A percentile compares a stretch with the other conserved stretches of the same genome.
These are phyloP conservation scores for Hypseocharis bilobata DNA, from an alignment of 441 rosid genomes.

Conservation along the genomic window DNA sequence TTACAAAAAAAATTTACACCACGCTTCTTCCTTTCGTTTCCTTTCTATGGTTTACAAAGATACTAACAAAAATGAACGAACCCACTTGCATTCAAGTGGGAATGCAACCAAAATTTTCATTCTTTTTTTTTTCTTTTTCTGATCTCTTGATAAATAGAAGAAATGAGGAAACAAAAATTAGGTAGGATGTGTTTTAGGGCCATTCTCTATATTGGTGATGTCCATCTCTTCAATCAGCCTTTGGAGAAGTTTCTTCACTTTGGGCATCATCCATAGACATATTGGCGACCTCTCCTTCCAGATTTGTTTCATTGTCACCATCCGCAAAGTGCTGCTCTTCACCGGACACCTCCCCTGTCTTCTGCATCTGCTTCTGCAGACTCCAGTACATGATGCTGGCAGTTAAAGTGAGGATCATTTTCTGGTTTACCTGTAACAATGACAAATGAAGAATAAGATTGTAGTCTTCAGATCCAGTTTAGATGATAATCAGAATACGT, in stretches of 20 bases:
- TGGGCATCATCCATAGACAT: conserved; percentile 31
- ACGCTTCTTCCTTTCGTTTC: neutral
- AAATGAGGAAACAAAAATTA: neutral
- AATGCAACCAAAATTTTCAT: neutral
- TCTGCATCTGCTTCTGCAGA: conserved; percentile 54
- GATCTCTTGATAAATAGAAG: neutral
- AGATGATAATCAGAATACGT: neutral
- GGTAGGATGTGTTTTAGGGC: neutral
- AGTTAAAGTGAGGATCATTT: conserved; percentile 86
- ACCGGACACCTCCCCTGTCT: conserved; percentile 21
- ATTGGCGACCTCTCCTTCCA: conserved; percentile 33
- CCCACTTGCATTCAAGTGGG: conserved; percentile 2
- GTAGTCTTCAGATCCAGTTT: neutral
- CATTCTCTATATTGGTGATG: conserved; percentile 2
- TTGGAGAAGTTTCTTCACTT: conserved; percentile 6
- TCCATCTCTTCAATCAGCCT: conserved; percentile 8
- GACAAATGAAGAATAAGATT: neutral
- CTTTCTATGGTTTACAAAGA: neutral
- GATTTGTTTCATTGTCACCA: conserved; percentile 25
- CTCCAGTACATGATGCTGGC: conserved; percentile 93
- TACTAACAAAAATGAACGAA: neutral
- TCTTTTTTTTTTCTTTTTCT: neutral
- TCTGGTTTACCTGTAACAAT: conserved; percentile 68
- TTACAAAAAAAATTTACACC: neutral
- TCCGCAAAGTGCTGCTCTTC: conserved; percentile 20